phyloP scores from a whole-genome alignment of 352 stramenopile genomes.

The Lagenidium giganteum region DNA sequence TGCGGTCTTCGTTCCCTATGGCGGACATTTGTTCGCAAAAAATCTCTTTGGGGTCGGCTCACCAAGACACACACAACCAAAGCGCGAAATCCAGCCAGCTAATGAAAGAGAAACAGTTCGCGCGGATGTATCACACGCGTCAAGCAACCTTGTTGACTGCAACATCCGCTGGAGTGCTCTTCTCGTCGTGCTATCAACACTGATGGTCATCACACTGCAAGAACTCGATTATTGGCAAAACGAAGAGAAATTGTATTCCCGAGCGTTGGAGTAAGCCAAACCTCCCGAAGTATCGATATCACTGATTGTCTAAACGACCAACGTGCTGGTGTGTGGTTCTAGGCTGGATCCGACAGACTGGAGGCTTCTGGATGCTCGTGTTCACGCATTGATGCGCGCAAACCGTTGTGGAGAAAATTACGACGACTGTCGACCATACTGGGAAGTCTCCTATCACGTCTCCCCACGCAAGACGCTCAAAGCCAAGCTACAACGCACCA shows the following conservation, averaged over 20 bases:
- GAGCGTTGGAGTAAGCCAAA: slow-evolving; percentile 7
- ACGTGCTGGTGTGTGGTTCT: not conserved
- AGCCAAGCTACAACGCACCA: slow-evolving; percentile 15
- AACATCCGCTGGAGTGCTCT: too few species aligned
- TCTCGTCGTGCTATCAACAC: slow-evolving; percentile 1
- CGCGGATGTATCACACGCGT: too few species aligned
- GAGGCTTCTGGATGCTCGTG: slow-evolving; percentile 17
- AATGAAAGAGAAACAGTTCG: too few species aligned
- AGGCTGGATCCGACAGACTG: slow-evolving; percentile 28
- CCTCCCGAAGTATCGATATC: slow-evolving; percentile 2
- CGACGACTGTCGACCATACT: slow-evolving; percentile 2
- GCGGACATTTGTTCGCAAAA: slow-evolving; percentile 10
- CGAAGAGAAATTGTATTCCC: slow-evolving; percentile 10
- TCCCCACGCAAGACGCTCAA: slow-evolving; percentile 15
- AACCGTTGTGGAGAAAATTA: not conserved
- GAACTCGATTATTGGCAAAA: slow-evolving; percentile 20
- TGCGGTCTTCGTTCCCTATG: slow-evolving; percentile 35
- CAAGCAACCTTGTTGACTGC: too few species aligned
- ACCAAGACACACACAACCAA: too few species aligned
- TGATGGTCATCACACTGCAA: slow-evolving; percentile 1
- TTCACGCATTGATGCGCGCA: not conserved
- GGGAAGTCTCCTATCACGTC: slow-evolving; percentile 12
- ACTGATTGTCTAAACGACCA: not conserved
- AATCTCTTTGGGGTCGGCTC: slow-evolving; percentile 10
- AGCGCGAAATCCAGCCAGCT: too few species aligned